A percentile compares a stretch with the other conserved stretches of the same genome.
Conservation (phyloP, 2,329 filamentous ascomycete genomes). For the Sporothrix humicola region DNA sequence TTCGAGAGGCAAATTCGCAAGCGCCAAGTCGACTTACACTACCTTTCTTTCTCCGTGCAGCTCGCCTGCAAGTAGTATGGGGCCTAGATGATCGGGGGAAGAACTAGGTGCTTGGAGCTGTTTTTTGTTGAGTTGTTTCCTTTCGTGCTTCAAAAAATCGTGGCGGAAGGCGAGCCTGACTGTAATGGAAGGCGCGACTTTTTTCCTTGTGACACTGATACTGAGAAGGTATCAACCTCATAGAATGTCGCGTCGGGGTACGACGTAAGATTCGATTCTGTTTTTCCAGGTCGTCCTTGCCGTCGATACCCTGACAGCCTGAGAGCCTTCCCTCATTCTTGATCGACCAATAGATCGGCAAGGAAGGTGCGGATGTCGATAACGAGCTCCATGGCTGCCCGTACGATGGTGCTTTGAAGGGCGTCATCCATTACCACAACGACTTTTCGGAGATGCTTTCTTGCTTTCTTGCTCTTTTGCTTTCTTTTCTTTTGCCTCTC, state of each 20-base stretch:
- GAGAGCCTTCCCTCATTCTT: background rate
- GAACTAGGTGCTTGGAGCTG: constrained; percentile 21
- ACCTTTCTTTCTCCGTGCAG: background rate
- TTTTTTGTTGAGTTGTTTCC: constrained; percentile 25
- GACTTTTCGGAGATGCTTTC: background rate
- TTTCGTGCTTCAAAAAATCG: background rate
- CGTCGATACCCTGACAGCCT: background rate
- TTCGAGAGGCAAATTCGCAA: constrained; percentile 25
- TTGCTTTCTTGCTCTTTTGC: background rate
- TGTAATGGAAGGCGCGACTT: constrained; percentile 22
- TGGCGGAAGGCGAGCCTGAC: background rate
- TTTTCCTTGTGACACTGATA: constrained; percentile 12
- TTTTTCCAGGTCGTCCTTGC: background rate
- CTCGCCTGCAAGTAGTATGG: background rate
- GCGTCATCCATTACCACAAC: background rate
- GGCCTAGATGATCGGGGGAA: background rate
- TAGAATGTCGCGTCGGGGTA: background rate
- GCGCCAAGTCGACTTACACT: constrained; percentile 11
- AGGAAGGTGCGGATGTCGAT: background rate
- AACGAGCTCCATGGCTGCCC: background rate
- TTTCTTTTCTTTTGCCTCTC: background rate
- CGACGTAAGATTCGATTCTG: background rate
- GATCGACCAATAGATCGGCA: background rate
- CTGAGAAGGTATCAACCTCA: background rate
- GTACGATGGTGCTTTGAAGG: background rate